Base-by-base conservation (phyloP, 2,329 filamentous ascomycete species). In the Colletotrichum spinosum region DNA sequence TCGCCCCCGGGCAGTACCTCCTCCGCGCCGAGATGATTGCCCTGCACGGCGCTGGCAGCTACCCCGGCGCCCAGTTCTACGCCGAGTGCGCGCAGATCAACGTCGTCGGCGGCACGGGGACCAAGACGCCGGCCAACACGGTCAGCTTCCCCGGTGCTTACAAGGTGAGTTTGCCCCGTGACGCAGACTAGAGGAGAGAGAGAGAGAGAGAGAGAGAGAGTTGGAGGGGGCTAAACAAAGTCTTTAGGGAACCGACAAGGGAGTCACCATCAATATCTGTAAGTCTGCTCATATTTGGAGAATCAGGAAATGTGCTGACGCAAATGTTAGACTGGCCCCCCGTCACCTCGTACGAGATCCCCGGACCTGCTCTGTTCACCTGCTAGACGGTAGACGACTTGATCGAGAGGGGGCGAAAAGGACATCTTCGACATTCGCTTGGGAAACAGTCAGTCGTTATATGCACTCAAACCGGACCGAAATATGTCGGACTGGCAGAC, bases 1-100 rank as follows among this genome's bases (percentile, higher is more conserved):
- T 89, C 56, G 80, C 80, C 41, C 74, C 84, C 6, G 87, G 87
- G 17, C 81, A 87, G 71, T 89, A 89, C 72, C 83, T 89, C 39
- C 79, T 88, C 10, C 83, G 87, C 15, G 84, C 86, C 58, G 87
- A 89, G 78, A 81, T 88, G 73, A 82, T 89, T 59, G 86, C 86
- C 15, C 81, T 89, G 7, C 86, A 89, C 75, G 76, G 73, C 13
- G 81, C 81, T 8, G 67, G 72, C 10, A 79, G 75, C 60, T 76
- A 77, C 56, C 75, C 76, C 13, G 81, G 81, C 4, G 81, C 83
- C 7, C 82, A 85, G 69, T 76, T 85, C 57, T 82, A 82, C 67
- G 75, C 77, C 73, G 76, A 77, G 68, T 81, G 79, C 64, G 76
- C 75, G 9, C 78, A 80, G 69, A 74, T 80, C 34, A 76, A 76